Evolutionary conservation across 257 asterid genomes (phyloP), one percentile per base, ranked within the genome.

Genomic region (Scutellaria baicalensis): DNA sequence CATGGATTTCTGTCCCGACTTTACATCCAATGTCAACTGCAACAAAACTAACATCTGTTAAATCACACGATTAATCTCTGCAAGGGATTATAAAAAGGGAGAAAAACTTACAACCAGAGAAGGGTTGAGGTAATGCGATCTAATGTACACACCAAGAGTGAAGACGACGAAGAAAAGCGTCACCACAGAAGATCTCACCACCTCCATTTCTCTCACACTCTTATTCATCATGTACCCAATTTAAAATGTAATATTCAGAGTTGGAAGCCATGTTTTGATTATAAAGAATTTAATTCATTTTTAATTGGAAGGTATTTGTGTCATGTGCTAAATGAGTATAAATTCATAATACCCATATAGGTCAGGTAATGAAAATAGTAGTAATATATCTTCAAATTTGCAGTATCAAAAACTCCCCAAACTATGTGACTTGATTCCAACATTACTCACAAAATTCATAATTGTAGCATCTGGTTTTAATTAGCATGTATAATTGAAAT

Each of bases 61-160:
- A 38, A 4, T 38, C 8, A 6, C 5, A 4, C 42, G 2, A 38
- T n/a, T n/a, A 23, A 23, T 23, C 31, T 23, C 31, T 23, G 3
- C 31, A 23, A 23, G 1, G 31, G 31, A 23, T 14, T n/a, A 16
- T 4, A 48, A 31, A 8, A 33, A 8, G 8, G 3, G 10, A n/a
- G 12, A 40, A 6, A 44, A 14, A 81, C 93, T 80, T 71, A 86
- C 95, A 39, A 44, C 35, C 38, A 69, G 62, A 1, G 93, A 68
- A 70, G 84, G 73, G 70, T 75, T 81, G 14, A 88, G 84, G 66
- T 80, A 81, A 73, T 83, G 88, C 68, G 85, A 76, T 81, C 85
- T 80, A 11, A 88, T 11, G 75, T 84, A 83, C 80, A 84, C 89
- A 79, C 94, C 84, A 70, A 81, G 7, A 61, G 79, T 67, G 31